These are phyloP conservation scores for Entomophthora muscae DNA, from an alignment of 371 early-diverging fungal genomes.

Conservation along the genomic window DNA sequence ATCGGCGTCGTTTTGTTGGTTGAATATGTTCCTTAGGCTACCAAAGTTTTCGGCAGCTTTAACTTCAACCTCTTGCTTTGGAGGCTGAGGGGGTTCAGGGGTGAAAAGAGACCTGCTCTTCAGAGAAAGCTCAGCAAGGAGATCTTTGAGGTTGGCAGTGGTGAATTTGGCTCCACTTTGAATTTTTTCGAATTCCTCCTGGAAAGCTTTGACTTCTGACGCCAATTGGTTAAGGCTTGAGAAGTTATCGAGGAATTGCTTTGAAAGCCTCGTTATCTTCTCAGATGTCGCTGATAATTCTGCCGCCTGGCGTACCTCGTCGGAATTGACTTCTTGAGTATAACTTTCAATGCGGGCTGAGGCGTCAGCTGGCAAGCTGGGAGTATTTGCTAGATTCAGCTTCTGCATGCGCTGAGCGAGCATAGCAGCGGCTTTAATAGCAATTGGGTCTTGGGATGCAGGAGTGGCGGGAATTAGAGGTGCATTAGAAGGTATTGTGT, in stretches of 20 bases:
- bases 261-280: background rate
- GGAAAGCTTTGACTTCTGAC: background rate
- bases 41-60: background rate
- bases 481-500: background rate
- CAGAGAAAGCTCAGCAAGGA: background rate
- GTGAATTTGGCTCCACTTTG: background rate
- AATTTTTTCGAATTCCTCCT: background rate
- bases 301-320: background rate
- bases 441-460: background rate
- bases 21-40: no score
- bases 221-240: background rate
- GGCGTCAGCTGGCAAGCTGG: background rate
- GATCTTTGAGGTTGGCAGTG: background rate
- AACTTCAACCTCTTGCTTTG: background rate
- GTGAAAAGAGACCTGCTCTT: background rate
- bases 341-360: background rate
- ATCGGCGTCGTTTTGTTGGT: no score
- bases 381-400: background rate
- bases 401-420: conserved; percentile 4
- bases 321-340: background rate
- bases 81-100: background rate
- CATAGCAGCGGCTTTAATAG: conserved; percentile 5
- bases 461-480: background rate
- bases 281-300: background rate
- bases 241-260: background rate